phyloP scores from a whole-genome alignment of 192 early-diverging fungal genomes.

The Gamsiella multidivaricata region DNA sequence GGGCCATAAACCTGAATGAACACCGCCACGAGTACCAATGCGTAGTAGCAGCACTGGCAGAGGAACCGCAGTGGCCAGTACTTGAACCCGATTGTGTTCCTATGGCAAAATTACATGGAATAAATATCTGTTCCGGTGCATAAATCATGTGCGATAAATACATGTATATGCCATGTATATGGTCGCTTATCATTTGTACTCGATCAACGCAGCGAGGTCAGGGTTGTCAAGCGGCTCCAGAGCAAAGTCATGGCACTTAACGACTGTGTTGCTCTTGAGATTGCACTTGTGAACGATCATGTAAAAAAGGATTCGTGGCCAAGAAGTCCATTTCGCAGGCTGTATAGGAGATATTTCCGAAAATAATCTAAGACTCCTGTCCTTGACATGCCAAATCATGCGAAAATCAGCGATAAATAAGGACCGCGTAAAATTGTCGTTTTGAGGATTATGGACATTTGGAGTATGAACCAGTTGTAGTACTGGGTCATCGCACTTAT shows the following conservation, averaged over 20 bases:
- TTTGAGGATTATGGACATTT: background rate
- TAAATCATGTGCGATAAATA: too few relatives aligned
- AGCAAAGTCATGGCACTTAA: conserved; percentile 3
- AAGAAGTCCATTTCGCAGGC: background rate
- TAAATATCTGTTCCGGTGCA: background rate
- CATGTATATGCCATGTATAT: background rate
- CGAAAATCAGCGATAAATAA: conserved; percentile 16
- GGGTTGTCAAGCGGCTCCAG: conserved; percentile 25
- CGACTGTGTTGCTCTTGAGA: background rate
- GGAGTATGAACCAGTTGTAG: background rate
- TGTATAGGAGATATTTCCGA: too few relatives aligned
- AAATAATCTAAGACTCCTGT: background rate
- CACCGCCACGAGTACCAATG: conserved; percentile 2
- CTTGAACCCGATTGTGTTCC: conserved; percentile 15
- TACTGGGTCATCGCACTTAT: conserved; percentile 11
- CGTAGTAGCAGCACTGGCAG: conserved; percentile 13
- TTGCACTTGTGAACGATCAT: too few relatives aligned
- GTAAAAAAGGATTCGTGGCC: background rate
- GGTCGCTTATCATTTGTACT: conserved; percentile 26
- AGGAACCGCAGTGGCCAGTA: conserved; percentile 18
- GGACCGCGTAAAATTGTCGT: conserved; percentile 18
- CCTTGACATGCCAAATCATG: conserved; percentile 14
- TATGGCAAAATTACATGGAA: background rate
- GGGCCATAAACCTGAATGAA: conserved; percentile 8
- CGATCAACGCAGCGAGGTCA: conserved; percentile 17